A percentile compares a stretch with the other conserved stretches of the same genome.
These are phyloP conservation scores for Tephrocybe sp. DNA, from an alignment of 768 basidiomycete species.

Conservation along the genomic window DNA sequence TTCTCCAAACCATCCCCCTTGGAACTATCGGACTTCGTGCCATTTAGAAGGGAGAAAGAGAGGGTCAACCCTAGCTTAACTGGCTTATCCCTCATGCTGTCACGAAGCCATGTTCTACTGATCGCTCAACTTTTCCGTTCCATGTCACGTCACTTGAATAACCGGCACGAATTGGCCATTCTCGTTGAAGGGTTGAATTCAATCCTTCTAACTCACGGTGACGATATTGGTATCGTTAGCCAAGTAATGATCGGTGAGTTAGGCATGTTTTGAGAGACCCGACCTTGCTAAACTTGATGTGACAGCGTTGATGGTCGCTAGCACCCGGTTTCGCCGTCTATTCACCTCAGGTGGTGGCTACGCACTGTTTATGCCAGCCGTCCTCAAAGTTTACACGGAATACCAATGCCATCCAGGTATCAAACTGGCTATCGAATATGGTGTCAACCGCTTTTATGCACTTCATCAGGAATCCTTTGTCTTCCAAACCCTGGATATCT, in stretches of 20 bases:
- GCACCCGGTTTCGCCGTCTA: constrained; percentile 73
- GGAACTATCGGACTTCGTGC: constrained; percentile 49
- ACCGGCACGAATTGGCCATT: constrained; percentile 63
- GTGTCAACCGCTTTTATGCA: constrained; percentile 70
- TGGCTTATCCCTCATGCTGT: constrained; percentile 58
- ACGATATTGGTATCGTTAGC: constrained; percentile 75
- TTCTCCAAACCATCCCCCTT: constrained; percentile 26
- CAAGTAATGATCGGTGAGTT: constrained; percentile 69
- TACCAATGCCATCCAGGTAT: constrained; percentile 57
- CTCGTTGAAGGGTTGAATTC: constrained; percentile 72
- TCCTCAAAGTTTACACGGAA: constrained; percentile 72
- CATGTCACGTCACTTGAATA: constrained; percentile 70
- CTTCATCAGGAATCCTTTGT: constrained; percentile 72
- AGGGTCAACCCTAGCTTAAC: constrained; percentile 25
- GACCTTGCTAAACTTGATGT: constrained; percentile 4
- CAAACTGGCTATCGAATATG: constrained; percentile 67
- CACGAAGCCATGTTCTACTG: constrained; percentile 68
- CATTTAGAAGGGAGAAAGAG: constrained; percentile 24
- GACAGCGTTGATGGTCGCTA: constrained; percentile 70
- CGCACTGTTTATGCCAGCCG: constrained; percentile 69
- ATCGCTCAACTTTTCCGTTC: constrained; percentile 71
- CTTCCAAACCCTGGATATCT: constrained; percentile 68
- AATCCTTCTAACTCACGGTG: constrained; percentile 65
- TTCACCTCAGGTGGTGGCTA: constrained; percentile 75
- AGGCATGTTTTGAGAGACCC: neutral